Base-by-base conservation (phyloP, 2,329 filamentous ascomycete species). In the Cercospora beticola region DNA sequence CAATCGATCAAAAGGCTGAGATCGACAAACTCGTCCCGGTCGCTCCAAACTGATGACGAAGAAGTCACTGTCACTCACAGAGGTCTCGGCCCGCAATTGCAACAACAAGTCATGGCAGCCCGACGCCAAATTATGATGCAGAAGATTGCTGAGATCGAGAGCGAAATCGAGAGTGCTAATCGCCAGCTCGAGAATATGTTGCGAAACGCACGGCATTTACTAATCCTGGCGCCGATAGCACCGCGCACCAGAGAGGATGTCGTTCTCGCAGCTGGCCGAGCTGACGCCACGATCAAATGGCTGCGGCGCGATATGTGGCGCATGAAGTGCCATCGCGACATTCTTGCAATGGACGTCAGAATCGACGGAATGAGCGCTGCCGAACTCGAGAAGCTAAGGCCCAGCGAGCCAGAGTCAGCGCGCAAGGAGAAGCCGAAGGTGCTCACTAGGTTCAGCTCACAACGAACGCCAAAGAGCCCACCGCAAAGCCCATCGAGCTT, bases 231-330 rank as follows among this genome's bases (percentile, higher is more conserved):
- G 0, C 95, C 95, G 0, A 93, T 99, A 57, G 92, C 97, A 76
- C 89, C 90, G n/a, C 93, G 93, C 80, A 94, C 93, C 0, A 87
- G 95, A 69, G 94, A 98, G 69, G 88, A 93, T 68, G 86, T 98
- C 65, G 86, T 97, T n/a, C 85, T 91, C 71, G 91, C 93, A 18
- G 94, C 95, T 21, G 92, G 90, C 5, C 89, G 91, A 7, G 90
- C 97, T 81, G 89, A 94, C 66, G 93, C 93, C 3, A 93, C 94
- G 78, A 82, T 99, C 69, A 97, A 95, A 78, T 97, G 94, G 94
- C 89, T 90, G n/a, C 87, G 94, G 69, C 90, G 96, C 78, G 93
- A 97, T 73, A 95, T 97, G 21, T 97, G 94, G 93, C 91, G 90
- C 64, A 87, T 94, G 75, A 94, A 89, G 76, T 97, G 94, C 72